Evolutionary conservation across 495 filamentous ascomycete genomes (phyloP), one percentile per base, ranked within the genome.

Genomic region (Neurospora sublineolata): DNA sequence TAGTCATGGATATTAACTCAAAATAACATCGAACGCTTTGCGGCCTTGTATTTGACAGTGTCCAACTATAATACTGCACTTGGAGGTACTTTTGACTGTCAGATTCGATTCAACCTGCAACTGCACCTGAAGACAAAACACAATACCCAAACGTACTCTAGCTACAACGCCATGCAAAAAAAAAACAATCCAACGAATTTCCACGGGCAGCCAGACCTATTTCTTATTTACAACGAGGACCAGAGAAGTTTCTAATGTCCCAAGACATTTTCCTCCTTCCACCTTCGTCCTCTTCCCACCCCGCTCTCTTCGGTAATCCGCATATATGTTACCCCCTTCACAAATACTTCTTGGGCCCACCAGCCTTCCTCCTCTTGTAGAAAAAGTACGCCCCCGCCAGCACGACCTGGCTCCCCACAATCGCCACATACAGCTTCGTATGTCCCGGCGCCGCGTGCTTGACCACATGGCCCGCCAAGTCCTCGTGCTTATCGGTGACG

Each of bases 261-360:
- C 14, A 14, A 4, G 46, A 27, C 46, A 58, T 23, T 58, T 6
- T 14, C 11, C 20, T n/a, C 18, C 69, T 68, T 40, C 52, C 38
- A 27, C 36, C 39, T 64, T 52, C n/a, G 41, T 33, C 27, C 44
- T 60, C 69, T 20, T 30, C 6, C 5, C 18, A 52, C 33, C 33
- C 12, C 41, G 18, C 52, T 16, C n/a, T 41, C 70, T 6, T 11
- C 7, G n/a, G 12, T 40, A 5, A 18, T 33, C 27, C 33, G 4
- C 20, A 30, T 30, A 30, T 30, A 3, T 30, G 20, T 36, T 10
- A 30, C 27, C 1, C 52, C 14, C 37, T 38, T 74, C 76, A 99
- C 75, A 99, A 82, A 80, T 93, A 99, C 80, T 99, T 99, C 89
- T 97, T 97, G 39, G 94, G 93, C 14, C 52, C 52, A 77, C 87